A percentile compares a stretch with the other conserved stretches of the same genome.
Evolutionary conservation across 768 basidiomycete genomes (phyloP).

Genomic region (Rossbeevera mucosa): DNA sequence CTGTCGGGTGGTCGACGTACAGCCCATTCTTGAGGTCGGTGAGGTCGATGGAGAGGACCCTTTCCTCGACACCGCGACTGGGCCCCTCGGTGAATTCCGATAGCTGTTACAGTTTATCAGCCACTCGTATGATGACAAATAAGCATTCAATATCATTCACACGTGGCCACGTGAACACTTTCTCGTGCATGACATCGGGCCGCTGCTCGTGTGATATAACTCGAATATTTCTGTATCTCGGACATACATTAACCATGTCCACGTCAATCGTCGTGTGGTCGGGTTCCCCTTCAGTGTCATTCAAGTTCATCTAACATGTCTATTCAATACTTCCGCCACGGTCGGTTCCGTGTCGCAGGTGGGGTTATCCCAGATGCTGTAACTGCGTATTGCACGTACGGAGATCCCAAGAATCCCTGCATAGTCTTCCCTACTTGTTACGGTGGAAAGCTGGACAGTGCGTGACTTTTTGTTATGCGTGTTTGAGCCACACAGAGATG

Average conservation of each 20-base stretch:
- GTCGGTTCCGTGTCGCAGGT: conserved; percentile 48
- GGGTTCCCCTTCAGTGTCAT: not conserved
- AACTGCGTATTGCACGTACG: conserved; percentile 58
- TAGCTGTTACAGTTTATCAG: conserved; percentile 42
- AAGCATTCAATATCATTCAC: not conserved
- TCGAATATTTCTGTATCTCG: conserved; percentile 1
- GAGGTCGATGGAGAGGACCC: conserved; percentile 38
- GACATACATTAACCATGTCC: not conserved
- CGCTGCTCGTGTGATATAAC: not conserved
- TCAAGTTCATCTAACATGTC: conserved; percentile 13
- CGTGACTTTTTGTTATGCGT: conserved; percentile 15
- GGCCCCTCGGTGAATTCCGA: conserved; percentile 29
- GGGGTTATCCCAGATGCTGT: conserved; percentile 53
- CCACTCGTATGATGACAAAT: conserved; percentile 15
- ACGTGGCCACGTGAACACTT: not conserved
- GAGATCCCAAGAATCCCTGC: conserved; percentile 49
- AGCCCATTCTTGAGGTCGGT: conserved; percentile 75
- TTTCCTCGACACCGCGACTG: conserved; percentile 2
- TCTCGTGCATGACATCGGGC: conserved; percentile 5
- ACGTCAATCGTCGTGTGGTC: not conserved
- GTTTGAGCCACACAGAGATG: not conserved
- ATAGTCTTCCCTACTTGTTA: conserved; percentile 59
- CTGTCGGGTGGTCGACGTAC: conserved; percentile 47
- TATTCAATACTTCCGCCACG: conserved; percentile 50
- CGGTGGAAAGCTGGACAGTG: conserved; percentile 49